Evolutionary conservation across 164 flowering plant genomes (phyloP), one percentile per base, ranked within the genome.

Genomic region (Dillenia turbinata): DNA sequence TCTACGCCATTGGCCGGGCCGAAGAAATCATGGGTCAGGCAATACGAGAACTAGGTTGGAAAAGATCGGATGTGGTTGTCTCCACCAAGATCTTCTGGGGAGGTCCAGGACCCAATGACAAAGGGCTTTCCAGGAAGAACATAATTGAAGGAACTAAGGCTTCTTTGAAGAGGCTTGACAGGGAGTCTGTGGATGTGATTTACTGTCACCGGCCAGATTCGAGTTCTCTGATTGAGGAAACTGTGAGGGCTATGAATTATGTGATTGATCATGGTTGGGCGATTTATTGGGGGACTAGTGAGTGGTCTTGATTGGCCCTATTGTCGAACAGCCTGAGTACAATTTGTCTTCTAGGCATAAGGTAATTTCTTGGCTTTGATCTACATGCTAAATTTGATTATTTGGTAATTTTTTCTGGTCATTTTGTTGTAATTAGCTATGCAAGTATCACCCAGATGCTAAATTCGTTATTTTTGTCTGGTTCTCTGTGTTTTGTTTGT

Each of bases 21-120:
- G 98, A 92, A 76, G 99, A 95, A 76, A 95, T 95, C 82, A 92
- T 95, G 98, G 99, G 99, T 1, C 98, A 95, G 66, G 98, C 98
- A 13, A 83, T 95, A 19, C 80, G 96, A 1, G 98, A 95, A 76
- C 90, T 95, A 9, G 97, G 99, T 0, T 95, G 99, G 98, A 82
- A 81, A 69, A 73, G 99, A 17, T 92, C 98, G 14, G 99, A 95
- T 60, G 63, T 92, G 19, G 98, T 95, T 45, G 68, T 95, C 16
- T 88, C 99, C 67, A 95, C 99, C 66, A 95, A 95, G 89, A 84
- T 95, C 82, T 95, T 95, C 74, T 95, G 99, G 97, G 97, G 99
- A 0, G 97, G 99, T 0, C 69, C 84, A 0, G 96, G 96, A 8
- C 96, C 97, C 8, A 92, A 95, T 65, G 97, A 92, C 68, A 89